Evolutionary conservation across 345 rosid species (phyloP).

Genomic region (Alliaria petiolata): DNA sequence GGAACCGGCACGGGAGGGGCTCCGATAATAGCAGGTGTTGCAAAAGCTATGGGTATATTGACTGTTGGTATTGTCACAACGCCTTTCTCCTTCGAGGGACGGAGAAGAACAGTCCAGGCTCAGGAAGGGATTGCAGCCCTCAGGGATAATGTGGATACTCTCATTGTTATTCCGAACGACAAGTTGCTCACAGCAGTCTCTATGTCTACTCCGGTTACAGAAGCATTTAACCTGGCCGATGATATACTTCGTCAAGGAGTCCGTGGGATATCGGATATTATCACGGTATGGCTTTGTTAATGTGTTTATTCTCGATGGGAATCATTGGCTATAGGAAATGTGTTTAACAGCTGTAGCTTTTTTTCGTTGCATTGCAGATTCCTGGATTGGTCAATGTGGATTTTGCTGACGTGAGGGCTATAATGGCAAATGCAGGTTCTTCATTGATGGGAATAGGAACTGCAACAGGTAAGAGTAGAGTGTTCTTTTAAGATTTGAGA

Average conservation of each 20-base stretch:
- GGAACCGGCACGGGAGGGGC: constrained; percentile 98
- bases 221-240: constrained; percentile 94
- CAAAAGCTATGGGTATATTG: constrained; percentile 91
- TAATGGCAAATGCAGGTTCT: constrained; percentile 98
- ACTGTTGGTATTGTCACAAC: constrained; percentile 95
- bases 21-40: constrained; percentile 88
- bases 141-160: constrained; percentile 86
- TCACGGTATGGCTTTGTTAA: constrained; percentile 49
- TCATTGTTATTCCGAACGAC: constrained; percentile 93
- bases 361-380: constrained; percentile 33
- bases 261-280: constrained; percentile 94
- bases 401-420: constrained; percentile 95
- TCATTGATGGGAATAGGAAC: constrained; percentile 97
- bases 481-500: background rate
- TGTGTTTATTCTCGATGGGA: background rate
- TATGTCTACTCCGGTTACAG: constrained; percentile 89
- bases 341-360: background rate
- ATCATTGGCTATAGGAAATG: background rate
- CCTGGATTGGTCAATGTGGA: constrained; percentile 96
- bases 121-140: constrained; percentile 95
- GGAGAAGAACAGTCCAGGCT: constrained; percentile 89
- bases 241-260: constrained; percentile 96
- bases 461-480: constrained; percentile 61
- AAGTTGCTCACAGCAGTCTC: constrained; percentile 88
- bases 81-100: constrained; percentile 93